These are phyloP conservation scores for Colletotrichum caudatum DNA, from an alignment of 2,329 filamentous ascomycete genomes.

Conservation along the genomic window DNA sequence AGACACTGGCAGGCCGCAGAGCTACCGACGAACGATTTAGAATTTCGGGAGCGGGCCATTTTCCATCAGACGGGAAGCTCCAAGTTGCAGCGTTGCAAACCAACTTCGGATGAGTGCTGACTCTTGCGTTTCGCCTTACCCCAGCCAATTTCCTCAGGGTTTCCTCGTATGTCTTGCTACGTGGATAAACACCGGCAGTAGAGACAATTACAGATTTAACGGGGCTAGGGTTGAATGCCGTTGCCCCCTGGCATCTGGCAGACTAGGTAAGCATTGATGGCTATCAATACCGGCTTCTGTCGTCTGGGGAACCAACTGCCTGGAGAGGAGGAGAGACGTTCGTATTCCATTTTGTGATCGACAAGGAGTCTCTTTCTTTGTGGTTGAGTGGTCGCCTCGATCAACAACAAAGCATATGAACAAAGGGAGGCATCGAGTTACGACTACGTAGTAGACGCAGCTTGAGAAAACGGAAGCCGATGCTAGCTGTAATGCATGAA, in stretches of 20 bases:
- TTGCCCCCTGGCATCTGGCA: background rate
- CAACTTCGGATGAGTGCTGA: slow-evolving; percentile 36
- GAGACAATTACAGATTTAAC: slow-evolving; percentile 13
- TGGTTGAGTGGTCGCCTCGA: background rate
- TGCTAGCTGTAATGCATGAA: slow-evolving; percentile 23
- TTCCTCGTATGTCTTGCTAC: slow-evolving; percentile 9
- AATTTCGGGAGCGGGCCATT: slow-evolving; percentile 34
- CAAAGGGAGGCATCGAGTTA: slow-evolving; percentile 2
- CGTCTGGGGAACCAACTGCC: slow-evolving; percentile 37
- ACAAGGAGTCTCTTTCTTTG: background rate
- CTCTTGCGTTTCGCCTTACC: slow-evolving; percentile 21
- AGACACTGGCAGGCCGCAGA: background rate
- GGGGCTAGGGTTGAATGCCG: slow-evolving; percentile 3
- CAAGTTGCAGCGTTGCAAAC: background rate
- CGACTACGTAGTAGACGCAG: background rate
- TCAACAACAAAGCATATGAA: slow-evolving; percentile 16
- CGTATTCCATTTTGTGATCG: slow-evolving; percentile 6
- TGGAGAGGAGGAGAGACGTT: slow-evolving; percentile 8
- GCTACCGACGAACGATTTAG: slow-evolving; percentile 19
- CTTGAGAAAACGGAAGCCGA: background rate
- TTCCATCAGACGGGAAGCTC: slow-evolving; percentile 18
- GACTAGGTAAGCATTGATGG: slow-evolving; percentile 3
- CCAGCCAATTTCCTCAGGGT: background rate
- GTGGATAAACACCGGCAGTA: background rate
- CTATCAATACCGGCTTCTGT: slow-evolving; percentile 31